Conservation (phyloP, 192 early-diverging fungal genomes). For the Jimgerdemannia flammicorona region DNA sequence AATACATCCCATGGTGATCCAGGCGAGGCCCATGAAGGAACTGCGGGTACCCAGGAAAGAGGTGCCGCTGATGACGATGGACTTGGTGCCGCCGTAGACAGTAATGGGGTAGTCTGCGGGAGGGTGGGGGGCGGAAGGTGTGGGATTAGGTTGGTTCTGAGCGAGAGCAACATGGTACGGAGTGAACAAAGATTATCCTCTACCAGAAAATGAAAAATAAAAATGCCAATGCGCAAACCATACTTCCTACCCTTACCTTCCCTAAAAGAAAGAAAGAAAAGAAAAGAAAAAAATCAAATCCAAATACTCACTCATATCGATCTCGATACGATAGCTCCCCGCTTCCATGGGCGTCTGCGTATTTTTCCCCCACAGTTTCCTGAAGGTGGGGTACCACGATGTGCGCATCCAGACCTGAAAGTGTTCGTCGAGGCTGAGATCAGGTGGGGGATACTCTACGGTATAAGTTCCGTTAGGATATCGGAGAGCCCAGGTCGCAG, state of each 20-base stretch:
- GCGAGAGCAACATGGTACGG: too few species aligned
- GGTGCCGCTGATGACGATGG: slow-evolving; percentile 88
- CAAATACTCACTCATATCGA: slow-evolving; percentile 64
- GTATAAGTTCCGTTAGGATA: slow-evolving; percentile 56
- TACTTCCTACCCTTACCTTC: not conserved
- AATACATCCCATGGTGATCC: slow-evolving; percentile 88
- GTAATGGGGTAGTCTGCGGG: slow-evolving; percentile 76
- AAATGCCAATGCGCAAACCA: not conserved
- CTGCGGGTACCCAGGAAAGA: slow-evolving; percentile 98
- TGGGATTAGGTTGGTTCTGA: not conserved
- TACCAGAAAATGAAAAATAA: slow-evolving; percentile 8
- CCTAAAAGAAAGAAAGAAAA: slow-evolving; percentile 1
- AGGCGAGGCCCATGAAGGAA: slow-evolving; percentile 92
- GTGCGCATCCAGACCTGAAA: slow-evolving; percentile 99
- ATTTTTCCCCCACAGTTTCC: slow-evolving; percentile 86
- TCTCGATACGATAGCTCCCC: slow-evolving; percentile 72
- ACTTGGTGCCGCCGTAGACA: slow-evolving; percentile 92
- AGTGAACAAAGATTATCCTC: not conserved
- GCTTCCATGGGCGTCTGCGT: slow-evolving; percentile 41
- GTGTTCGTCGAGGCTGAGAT: slow-evolving; percentile 68
- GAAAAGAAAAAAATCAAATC: slow-evolving; percentile 4
- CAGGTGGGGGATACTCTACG: slow-evolving; percentile 48
- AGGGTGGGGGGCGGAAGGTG: not conserved
- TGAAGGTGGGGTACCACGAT: slow-evolving; percentile 92
- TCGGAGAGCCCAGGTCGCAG: slow-evolving; percentile 77